Percentiles rank a stretch among this genome's conserved stretches.
phyloP scores from a whole-genome alignment of 106 monocot species.

The Ottelia alismoides region DNA sequence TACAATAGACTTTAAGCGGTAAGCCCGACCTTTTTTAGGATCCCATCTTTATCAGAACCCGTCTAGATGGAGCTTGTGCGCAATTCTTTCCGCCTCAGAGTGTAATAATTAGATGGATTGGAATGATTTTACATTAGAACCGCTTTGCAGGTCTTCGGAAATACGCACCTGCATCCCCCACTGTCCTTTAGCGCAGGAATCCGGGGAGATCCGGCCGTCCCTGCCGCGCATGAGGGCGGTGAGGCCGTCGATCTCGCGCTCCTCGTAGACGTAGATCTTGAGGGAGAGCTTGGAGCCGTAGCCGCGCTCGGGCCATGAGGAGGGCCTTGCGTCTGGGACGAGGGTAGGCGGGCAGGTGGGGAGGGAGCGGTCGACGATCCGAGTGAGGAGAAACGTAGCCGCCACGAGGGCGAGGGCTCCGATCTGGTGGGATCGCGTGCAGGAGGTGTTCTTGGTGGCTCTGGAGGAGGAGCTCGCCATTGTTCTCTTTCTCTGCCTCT shows the following conservation, averaged over 20 bases:
- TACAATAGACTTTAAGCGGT: too few species aligned
- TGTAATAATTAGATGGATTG: too few species aligned
- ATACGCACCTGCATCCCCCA: constrained; percentile 84
- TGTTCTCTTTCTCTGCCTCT: too few species aligned
- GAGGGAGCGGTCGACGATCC: constrained; percentile 47
- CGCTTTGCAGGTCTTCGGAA: too few species aligned
- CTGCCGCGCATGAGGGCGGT: constrained; percentile 72
- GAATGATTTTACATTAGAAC: too few species aligned
- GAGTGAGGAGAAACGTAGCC: constrained; percentile 59
- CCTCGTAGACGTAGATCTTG: constrained; percentile 92
- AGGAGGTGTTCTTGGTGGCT: too few species aligned
- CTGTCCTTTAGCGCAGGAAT: constrained; percentile 79
- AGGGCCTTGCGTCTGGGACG: neutral
- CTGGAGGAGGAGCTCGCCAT: too few species aligned
- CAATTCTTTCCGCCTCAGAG: too few species aligned
- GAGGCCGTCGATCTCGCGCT: constrained; percentile 77
- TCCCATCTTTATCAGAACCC: too few species aligned
- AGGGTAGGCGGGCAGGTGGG: constrained; percentile 1
- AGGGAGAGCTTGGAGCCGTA: constrained; percentile 42
- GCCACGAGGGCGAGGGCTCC: constrained; percentile 44
- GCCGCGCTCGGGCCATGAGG: constrained; percentile 38
- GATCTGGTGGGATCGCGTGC: constrained; percentile 51
- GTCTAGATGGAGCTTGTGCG: too few species aligned
- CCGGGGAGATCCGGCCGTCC: constrained; percentile 41
- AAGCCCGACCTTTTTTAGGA: too few species aligned